phyloP scores from a whole-genome alignment of 495 filamentous ascomycete genomes.

The Collariella sp. region DNA sequence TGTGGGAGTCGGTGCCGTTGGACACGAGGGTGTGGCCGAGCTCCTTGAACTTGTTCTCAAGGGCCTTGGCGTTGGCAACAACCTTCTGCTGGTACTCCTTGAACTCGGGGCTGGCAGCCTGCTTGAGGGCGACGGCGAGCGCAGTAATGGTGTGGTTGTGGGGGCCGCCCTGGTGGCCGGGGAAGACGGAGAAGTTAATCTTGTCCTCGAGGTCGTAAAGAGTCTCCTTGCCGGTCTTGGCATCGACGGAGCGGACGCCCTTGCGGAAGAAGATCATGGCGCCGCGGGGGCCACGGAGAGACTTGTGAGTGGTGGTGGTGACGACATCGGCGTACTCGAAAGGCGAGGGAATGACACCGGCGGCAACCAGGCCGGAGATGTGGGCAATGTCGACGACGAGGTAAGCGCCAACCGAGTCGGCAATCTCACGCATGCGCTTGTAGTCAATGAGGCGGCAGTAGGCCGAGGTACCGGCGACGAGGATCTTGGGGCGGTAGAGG shows the following conservation, averaged over 20 bases:
- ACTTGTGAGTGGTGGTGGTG: conserved; percentile 99
- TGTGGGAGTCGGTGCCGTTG: conserved; percentile 95
- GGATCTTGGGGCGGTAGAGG: conserved; percentile 89
- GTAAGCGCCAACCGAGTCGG: conserved; percentile 88
- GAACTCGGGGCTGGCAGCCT: conserved; percentile 88
- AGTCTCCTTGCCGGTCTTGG: conserved; percentile 83
- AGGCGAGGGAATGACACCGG: conserved; percentile 87
- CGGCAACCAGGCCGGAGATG: conserved; percentile 92
- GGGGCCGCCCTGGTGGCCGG: conserved; percentile 96
- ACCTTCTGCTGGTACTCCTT: conserved; percentile 93
- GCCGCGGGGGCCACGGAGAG: conserved; percentile 92
- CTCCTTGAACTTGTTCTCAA: conserved; percentile 70
- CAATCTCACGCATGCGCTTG: conserved; percentile 90
- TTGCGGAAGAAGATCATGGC: conserved; percentile 99
- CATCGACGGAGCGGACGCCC: conserved; percentile 78
- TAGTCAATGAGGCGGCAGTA: conserved; percentile 99
- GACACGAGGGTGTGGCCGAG: conserved; percentile 89
- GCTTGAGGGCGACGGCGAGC: conserved; percentile 91
- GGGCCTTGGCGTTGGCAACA: conserved; percentile 82
- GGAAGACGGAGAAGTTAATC: conserved; percentile 99
- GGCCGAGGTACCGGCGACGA: conserved; percentile 95
- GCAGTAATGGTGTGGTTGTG: conserved; percentile 99
- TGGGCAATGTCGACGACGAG: conserved; percentile 97
- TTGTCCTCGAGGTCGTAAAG: conserved; percentile 89
- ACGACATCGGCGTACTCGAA: conserved; percentile 95